Percentiles rank a stretch among this genome's conserved stretches.
These are phyloP conservation scores for Thyridium curvatum DNA, from an alignment of 2,329 filamentous ascomycete genomes.

Conservation along the genomic window DNA sequence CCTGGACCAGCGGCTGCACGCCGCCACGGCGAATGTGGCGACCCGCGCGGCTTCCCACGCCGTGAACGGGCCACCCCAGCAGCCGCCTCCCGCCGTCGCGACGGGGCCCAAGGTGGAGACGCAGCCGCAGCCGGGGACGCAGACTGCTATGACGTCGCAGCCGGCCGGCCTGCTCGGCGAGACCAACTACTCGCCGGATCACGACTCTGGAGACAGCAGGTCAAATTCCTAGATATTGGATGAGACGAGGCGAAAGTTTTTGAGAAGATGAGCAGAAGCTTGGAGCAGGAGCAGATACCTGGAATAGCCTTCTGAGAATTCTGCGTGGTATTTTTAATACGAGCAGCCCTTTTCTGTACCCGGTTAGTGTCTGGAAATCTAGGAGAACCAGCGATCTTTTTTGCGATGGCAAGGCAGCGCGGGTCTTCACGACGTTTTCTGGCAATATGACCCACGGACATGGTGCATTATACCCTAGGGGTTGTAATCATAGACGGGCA, in stretches of 20 bases:
- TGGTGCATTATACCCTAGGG: too few species aligned
- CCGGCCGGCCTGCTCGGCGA: conserved; percentile 56
- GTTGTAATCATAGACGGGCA: too few species aligned
- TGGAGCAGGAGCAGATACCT: too few species aligned
- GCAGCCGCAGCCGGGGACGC: conserved; percentile 48
- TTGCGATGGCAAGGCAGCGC: conserved; percentile 8
- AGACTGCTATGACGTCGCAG: conserved; percentile 52
- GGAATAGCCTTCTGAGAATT: too few species aligned
- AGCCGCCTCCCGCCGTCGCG: conserved; percentile 28
- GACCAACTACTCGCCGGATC: conserved; percentile 64
- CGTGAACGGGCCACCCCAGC: conserved; percentile 28
- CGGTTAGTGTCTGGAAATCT: too few species aligned
- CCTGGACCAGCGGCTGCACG: conserved; percentile 83
- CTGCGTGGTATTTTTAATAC: too few species aligned
- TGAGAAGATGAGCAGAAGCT: too few species aligned
- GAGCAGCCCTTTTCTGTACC: too few species aligned
- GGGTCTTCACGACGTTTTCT: not conserved
- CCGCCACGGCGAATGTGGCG: conserved; percentile 58
- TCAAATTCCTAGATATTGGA: too few species aligned
- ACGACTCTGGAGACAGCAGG: conserved; percentile 34
- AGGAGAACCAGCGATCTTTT: too few species aligned
- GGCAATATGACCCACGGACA: too few species aligned
- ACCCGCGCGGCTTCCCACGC: conserved; percentile 30
- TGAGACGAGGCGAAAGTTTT: too few species aligned
- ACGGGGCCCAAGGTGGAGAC: conserved; percentile 50